Conservation (phyloP, 305 asterid species). For the Rubia tinctorum region DNA sequence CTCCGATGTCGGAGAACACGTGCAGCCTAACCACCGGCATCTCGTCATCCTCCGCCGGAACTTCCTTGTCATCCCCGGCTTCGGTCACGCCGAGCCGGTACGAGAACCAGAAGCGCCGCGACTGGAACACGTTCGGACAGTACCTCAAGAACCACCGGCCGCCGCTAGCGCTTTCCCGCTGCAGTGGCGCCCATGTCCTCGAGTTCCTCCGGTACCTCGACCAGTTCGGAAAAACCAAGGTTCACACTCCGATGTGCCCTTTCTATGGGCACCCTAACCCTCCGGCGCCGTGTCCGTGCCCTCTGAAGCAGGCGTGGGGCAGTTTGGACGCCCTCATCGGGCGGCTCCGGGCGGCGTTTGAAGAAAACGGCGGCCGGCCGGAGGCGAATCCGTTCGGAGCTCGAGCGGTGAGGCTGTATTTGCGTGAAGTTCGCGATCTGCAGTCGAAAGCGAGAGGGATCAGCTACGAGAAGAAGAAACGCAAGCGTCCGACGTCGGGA, state of each 20-base stretch:
- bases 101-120: slow-evolving; percentile 88
- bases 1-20: not conserved
- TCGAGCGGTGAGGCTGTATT: slow-evolving; percentile 79
- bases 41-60: slow-evolving; percentile 11
- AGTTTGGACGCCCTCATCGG: slow-evolving; percentile 92
- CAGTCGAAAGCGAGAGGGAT: slow-evolving; percentile 88
- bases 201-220: slow-evolving; percentile 84
- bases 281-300: slow-evolving; percentile 94
- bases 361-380: slow-evolving; percentile 85
- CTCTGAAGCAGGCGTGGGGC: slow-evolving; percentile 94
- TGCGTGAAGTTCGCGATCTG: slow-evolving; percentile 76
- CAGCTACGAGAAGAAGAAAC: slow-evolving; percentile 87
- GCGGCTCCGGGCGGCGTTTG: slow-evolving; percentile 78
- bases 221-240: slow-evolving; percentile 86
- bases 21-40: not conserved
- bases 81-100: slow-evolving; percentile 54
- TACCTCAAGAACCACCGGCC: slow-evolving; percentile 87
- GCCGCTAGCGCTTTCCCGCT: slow-evolving; percentile 72
- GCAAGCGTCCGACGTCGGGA: slow-evolving; percentile 18
- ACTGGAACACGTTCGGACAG: slow-evolving; percentile 86
- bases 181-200: slow-evolving; percentile 93
- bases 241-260: slow-evolving; percentile 75
- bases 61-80: slow-evolving; percentile 16
- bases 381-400: slow-evolving; percentile 88
- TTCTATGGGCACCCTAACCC: slow-evolving; percentile 87